phyloP scores from a whole-genome alignment of 345 rosid species.

The Zanthoxylum bungeanum region DNA sequence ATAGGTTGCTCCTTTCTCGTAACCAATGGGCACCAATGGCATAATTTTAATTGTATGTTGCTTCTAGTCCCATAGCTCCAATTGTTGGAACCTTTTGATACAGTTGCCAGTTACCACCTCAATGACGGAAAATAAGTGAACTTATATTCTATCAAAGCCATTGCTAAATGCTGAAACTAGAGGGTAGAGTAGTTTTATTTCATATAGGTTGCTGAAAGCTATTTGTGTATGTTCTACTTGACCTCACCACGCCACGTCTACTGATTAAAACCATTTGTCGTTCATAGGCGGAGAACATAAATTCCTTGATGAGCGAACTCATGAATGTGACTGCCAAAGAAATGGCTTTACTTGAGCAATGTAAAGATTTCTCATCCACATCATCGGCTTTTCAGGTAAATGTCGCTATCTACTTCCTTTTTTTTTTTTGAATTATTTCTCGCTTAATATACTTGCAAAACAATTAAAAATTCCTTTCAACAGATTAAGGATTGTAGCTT shows the following conservation, averaged over 20 bases:
- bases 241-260: not conserved
- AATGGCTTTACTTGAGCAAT: constrained; percentile 56
- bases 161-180: not conserved
- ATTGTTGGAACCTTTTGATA: not conserved
- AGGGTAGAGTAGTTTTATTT: not conserved
- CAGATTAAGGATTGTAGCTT: constrained; percentile 87
- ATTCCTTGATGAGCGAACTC: constrained; percentile 59
- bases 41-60: not conserved
- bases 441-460: constrained; percentile 7
- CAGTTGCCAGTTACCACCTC: not conserved
- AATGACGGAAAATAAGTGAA: not conserved
- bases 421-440: not conserved
- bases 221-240: not conserved
- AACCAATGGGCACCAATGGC: not conserved
- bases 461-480: not conserved
- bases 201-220: not conserved
- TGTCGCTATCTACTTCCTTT: not conserved
- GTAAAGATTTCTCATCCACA: constrained; percentile 63
- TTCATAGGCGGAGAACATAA: constrained; percentile 74
- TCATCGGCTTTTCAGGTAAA: constrained; percentile 82
- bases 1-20: not conserved
- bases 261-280: not conserved
- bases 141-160: not conserved
- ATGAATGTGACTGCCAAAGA: constrained; percentile 64
- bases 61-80: not conserved